Evolutionary conservation across 2,329 filamentous ascomycete genomes (phyloP).

Genomic region (Coniochaeta sp.): DNA sequence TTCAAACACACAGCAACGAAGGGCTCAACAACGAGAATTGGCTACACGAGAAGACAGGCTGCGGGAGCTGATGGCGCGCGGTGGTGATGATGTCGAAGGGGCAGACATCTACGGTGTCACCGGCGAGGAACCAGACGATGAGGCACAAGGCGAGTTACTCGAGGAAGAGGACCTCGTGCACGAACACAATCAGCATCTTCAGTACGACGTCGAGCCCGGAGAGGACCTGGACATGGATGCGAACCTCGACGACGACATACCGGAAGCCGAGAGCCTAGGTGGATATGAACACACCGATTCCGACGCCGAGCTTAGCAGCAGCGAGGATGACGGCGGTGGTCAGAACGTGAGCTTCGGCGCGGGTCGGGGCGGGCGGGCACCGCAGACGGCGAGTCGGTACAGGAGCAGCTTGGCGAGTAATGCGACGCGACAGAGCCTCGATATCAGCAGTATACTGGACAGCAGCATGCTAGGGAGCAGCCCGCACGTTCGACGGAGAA

Average conservation of each 20-base stretch:
- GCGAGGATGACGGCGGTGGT: conserved; percentile 25
- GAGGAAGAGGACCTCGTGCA: conserved; percentile 52
- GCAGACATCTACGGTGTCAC: conserved; percentile 40
- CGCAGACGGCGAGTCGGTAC: not conserved
- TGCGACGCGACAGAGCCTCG: conserved; percentile 42
- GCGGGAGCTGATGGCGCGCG: conserved; percentile 47
- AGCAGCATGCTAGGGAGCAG: conserved; percentile 50
- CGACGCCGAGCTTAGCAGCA: conserved; percentile 53
- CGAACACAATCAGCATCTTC: conserved; percentile 19
- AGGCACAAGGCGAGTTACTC: conserved; percentile 47
- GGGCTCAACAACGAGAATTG: conserved; percentile 31
- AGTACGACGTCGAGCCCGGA: conserved; percentile 16
- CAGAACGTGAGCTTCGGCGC: conserved; percentile 18
- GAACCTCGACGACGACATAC: conserved; percentile 66
- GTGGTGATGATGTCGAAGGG: conserved; percentile 29
- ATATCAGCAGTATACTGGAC: conserved; percentile 48
- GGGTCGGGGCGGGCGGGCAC: not conserved
- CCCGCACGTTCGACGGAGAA: conserved; percentile 34
- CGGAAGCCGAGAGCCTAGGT: conserved; percentile 49
- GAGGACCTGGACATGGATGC: conserved; percentile 52
- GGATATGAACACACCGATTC: conserved; percentile 74
- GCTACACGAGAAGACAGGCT: conserved; percentile 43
- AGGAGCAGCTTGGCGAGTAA: conserved; percentile 29
- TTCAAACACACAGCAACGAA: conserved; percentile 13
- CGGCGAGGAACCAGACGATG: conserved; percentile 46